Conservation (phyloP, 352 stramenopile species). For the Pythium brassicae region DNA sequence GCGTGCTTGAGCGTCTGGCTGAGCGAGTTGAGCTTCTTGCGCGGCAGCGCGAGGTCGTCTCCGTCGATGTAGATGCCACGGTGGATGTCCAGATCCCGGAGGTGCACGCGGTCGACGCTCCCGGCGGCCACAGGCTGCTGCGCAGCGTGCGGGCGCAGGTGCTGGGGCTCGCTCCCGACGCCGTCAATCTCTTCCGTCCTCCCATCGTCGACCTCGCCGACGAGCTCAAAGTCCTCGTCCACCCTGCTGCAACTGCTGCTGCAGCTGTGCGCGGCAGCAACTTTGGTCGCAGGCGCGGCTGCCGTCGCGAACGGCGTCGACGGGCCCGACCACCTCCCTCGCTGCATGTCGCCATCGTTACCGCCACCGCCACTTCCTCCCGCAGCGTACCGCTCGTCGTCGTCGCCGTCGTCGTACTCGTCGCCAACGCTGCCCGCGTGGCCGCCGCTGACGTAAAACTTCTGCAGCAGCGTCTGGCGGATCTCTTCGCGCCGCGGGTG, state of each 20-base stretch:
- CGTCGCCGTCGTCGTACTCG: constrained; percentile 10
- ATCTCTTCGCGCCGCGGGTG: constrained; percentile 41
- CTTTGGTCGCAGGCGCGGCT: neutral
- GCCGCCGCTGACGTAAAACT: constrained; percentile 39
- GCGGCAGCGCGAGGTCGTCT: constrained; percentile 21
- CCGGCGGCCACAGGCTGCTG: constrained; percentile 17
- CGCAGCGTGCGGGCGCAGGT: constrained; percentile 2
- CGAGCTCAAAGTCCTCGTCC: neutral
- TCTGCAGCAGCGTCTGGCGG: constrained; percentile 35
- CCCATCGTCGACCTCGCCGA: constrained; percentile 2
- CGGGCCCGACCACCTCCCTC: neutral
- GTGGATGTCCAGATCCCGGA: constrained; percentile 25
- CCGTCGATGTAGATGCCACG: constrained; percentile 36
- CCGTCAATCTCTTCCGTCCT: constrained; percentile 1
- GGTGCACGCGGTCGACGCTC: constrained; percentile 22
- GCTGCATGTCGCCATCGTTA: neutral
- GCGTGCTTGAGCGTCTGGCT: constrained; percentile 36
- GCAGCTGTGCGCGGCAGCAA: neutral
- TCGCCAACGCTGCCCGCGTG: constrained; percentile 12
- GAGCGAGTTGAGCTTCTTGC: constrained; percentile 37
- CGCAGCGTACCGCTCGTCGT: neutral
- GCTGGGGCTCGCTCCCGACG: neutral
- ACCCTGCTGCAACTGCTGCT: neutral
- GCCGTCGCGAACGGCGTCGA: neutral
- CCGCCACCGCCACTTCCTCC: neutral